Percentiles rank a stretch among this genome's conserved stretches.
These are phyloP conservation scores for Ogataea paradorogensis DNA, from an alignment of 805 yeast species.

Conservation along the genomic window DNA sequence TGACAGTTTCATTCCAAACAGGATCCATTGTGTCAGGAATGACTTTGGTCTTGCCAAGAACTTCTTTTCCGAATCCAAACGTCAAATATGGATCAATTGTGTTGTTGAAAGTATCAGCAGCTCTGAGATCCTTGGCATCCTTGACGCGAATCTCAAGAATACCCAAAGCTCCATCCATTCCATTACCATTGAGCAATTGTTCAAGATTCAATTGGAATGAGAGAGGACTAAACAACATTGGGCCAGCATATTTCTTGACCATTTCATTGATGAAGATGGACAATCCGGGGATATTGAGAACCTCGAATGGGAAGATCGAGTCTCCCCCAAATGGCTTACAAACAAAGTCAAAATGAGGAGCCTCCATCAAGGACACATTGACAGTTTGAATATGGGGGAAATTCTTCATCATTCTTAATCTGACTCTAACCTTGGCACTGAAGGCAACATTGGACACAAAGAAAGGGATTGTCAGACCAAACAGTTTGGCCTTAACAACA, in stretches of 20 bases:
- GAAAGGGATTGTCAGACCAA: constrained; percentile 80
- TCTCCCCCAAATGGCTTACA: constrained; percentile 75
- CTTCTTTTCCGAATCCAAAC: constrained; percentile 57
- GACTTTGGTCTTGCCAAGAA: constrained; percentile 65
- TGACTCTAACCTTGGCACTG: constrained; percentile 67
- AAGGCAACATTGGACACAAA: constrained; percentile 78
- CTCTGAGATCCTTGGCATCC: constrained; percentile 64
- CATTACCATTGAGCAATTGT: constrained; percentile 81
- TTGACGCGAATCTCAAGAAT: constrained; percentile 68
- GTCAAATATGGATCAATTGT: constrained; percentile 89
- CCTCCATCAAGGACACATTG: constrained; percentile 77
- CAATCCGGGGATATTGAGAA: constrained; percentile 84
- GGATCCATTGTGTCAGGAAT: constrained; percentile 70
- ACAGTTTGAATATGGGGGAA: constrained; percentile 94
- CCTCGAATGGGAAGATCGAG: constrained; percentile 80
- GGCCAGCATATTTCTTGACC: constrained; percentile 84
- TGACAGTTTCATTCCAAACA: constrained; percentile 77
- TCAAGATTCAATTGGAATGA: constrained; percentile 92
- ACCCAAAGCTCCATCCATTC: constrained; percentile 80
- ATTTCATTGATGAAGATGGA: constrained; percentile 77
- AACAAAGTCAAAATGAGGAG: constrained; percentile 86
- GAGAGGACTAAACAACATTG: constrained; percentile 83
- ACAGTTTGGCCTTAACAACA: constrained; percentile 73
- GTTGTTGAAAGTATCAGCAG: constrained; percentile 66
- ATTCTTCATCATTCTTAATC: constrained; percentile 84